Base-by-base conservation (phyloP, 768 basidiomycete genomes). In the Suillus subluteus region DNA sequence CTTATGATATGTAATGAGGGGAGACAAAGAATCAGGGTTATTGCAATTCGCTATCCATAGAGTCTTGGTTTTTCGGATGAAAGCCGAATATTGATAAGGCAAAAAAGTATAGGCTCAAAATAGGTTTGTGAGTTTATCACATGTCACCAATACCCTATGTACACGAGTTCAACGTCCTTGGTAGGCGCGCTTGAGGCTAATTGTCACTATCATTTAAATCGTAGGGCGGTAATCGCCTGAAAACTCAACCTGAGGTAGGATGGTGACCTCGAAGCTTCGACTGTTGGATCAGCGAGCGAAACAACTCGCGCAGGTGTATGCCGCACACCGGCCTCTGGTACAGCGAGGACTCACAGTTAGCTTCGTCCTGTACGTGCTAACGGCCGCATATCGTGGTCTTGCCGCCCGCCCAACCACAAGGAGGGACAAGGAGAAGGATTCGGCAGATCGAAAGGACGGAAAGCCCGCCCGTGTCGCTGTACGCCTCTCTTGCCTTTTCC, bases 331-430 rank as follows among this genome's bases (percentile, higher is more conserved):
- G 6, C 92, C 93, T 4, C 71, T 85, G 46, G 80, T 96, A 58
- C 95, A 96, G 76, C 87, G 88, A 50, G 68, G 84, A 37, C 81
- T 97, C 23, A 95, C 90, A 56, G 72, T 83, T 30, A 82, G 84
- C 8, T 95, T 95, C 73, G 85, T 92, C 8, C 62, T 88, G 48
- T 92, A 95, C 75, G 88, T 89, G 54, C 79, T 96, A 30, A 79
- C 83, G 6, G 79, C 88, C 0, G 88, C 92, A 13, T 91, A 88
- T 72, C 78, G 81, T 61, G 82, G 87, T 4, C 73, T 95, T 35
- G 81, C 83, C 3, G 82, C 83, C 4, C 79, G 83, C 48, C 78
- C 85, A 40, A 65, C 70, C 30, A 69, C 76, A 30, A 72, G 44
- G 64, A 65, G 23, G 40, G 70, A 66, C 56, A 62, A 65, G 26